Evolutionary conservation across 2,329 filamentous ascomycete species (phyloP).

Genomic region (Trichoderma pleuroti): DNA sequence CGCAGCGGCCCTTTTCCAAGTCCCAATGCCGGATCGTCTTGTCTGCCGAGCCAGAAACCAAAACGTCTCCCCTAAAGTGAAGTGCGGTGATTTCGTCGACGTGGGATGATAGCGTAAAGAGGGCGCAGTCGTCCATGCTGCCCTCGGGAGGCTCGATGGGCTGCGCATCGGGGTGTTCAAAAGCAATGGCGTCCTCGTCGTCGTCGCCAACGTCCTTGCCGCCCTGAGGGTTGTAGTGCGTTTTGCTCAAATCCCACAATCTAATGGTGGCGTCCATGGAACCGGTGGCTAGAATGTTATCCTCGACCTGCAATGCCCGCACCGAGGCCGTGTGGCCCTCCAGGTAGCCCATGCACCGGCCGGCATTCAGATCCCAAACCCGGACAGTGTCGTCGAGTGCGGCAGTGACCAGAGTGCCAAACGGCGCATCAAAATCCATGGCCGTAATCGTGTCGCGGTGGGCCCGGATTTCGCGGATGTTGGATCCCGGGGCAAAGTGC

Average conservation of each 20-base stretch:
- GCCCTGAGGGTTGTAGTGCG: conserved; percentile 73
- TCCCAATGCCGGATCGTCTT: conserved; percentile 99
- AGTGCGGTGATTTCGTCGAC: conserved; percentile 92
- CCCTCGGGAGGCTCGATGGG: conserved; percentile 68
- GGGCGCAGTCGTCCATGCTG: conserved; percentile 82
- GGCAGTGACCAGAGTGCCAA: conserved; percentile 89
- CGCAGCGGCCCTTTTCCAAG: conserved; percentile 91
- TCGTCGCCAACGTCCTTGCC: conserved; percentile 55
- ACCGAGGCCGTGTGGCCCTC: conserved; percentile 96
- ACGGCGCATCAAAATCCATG: conserved; percentile 94
- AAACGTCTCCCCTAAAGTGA: conserved; percentile 81
- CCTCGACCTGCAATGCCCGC: conserved; percentile 85
- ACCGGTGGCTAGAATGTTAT: conserved; percentile 91
- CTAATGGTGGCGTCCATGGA: conserved; percentile 93
- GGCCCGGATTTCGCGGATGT: conserved; percentile 82
- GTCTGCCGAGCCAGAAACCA: conserved; percentile 94
- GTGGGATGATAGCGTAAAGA: conserved; percentile 87
- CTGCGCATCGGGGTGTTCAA: conserved; percentile 66
- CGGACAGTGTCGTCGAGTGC: conserved; percentile 89
- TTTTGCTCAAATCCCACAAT: conserved; percentile 89
- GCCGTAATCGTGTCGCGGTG: conserved; percentile 87
- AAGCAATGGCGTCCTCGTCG: conserved; percentile 66
- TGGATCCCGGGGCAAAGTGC: conserved; percentile 84
- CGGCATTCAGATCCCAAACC: conserved; percentile 95
- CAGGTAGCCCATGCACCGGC: conserved; percentile 83